Percentiles rank a stretch among this genome's conserved stretches.
Evolutionary conservation across 495 filamentous ascomycete species (phyloP).

Genomic region (Penicillium dipodomyicola): DNA sequence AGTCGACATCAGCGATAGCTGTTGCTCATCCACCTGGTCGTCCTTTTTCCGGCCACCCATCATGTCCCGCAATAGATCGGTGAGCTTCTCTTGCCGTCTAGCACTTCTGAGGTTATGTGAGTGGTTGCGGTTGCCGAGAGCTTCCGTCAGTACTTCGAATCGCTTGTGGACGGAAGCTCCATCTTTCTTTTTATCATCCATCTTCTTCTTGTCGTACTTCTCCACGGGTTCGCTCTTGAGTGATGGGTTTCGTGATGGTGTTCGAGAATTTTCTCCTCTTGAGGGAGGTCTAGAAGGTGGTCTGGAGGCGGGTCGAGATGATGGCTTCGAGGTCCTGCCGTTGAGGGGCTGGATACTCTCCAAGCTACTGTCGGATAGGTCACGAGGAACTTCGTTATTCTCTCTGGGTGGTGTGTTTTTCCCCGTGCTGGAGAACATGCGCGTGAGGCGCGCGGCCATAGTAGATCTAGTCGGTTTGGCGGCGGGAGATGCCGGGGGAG

Average conservation of each 20-base stretch:
- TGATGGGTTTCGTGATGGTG: conserved; percentile 44
- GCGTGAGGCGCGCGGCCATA: conserved; percentile 57
- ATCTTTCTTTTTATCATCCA: conserved; percentile 46
- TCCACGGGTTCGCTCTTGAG: conserved; percentile 37
- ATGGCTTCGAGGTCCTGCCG: conserved; percentile 33
- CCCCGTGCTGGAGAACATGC: conserved; percentile 55
- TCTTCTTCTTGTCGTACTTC: conserved; percentile 35
- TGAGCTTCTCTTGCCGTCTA: conserved; percentile 90
- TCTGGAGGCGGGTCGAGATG: conserved; percentile 35
- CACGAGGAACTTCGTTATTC: conserved; percentile 30
- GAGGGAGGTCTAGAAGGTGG: conserved; percentile 41
- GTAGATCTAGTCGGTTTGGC: conserved; percentile 47
- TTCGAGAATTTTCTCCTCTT: conserved; percentile 28
- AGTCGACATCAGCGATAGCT: conserved; percentile 87
- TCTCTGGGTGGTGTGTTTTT: conserved; percentile 35
- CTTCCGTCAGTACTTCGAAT: conserved; percentile 60
- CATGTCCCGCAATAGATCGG: conserved; percentile 84
- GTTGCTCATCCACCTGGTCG: conserved; percentile 65
- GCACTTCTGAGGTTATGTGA: conserved; percentile 82
- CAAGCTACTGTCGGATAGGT: conserved; percentile 45
- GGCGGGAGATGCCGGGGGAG: conserved; percentile 30
- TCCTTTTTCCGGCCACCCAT: conserved; percentile 69
- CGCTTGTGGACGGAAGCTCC: conserved; percentile 46
- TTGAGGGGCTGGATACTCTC: conserved; percentile 34
- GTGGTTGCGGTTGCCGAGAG: conserved; percentile 62